Conservation (phyloP, 1,139 yeast species). For the Sugiyamaella grinbergsii region DNA sequence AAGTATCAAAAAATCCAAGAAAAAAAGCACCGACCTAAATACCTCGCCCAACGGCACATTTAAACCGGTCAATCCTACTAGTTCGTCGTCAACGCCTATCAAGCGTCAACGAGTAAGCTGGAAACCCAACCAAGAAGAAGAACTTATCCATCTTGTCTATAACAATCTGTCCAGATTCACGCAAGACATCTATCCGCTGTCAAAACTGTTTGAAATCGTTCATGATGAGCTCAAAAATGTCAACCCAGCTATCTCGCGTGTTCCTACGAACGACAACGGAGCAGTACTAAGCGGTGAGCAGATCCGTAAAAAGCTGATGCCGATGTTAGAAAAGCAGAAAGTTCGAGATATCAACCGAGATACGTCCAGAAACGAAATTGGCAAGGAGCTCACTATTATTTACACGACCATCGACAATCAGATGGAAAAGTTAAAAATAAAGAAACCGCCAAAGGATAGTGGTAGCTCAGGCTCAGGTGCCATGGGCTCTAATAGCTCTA, state of each 20-base stretch:
- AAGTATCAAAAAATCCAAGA: not conserved
- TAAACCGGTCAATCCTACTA: no score
- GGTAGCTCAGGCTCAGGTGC: not conserved
- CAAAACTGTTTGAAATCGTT: constrained; percentile 10
- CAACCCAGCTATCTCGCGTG: not conserved
- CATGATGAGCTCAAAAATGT: constrained; percentile 2
- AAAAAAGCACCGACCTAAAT: not conserved
- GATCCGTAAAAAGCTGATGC: constrained; percentile 6
- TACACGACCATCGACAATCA: not conserved
- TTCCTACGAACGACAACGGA: constrained; percentile 10
- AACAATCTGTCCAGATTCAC: constrained; percentile 3
- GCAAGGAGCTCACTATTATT: not conserved
- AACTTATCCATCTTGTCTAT: not conserved
- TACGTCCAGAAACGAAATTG: not conserved
- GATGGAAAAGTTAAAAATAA: constrained; percentile 3
- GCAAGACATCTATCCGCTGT: constrained; percentile 5
- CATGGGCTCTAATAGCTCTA: no score
- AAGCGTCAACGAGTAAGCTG: constrained; percentile 11
- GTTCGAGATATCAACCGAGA: constrained; percentile 2
- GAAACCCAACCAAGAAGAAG: constrained; percentile 12
- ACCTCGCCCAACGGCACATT: no score
- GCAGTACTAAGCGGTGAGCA: constrained; percentile 8
- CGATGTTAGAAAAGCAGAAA: constrained; percentile 9
- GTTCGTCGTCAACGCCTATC: constrained; percentile 1
- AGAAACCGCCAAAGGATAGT: not conserved